phyloP scores from a whole-genome alignment of 805 yeast genomes.

The Candida endomychidarum region DNA sequence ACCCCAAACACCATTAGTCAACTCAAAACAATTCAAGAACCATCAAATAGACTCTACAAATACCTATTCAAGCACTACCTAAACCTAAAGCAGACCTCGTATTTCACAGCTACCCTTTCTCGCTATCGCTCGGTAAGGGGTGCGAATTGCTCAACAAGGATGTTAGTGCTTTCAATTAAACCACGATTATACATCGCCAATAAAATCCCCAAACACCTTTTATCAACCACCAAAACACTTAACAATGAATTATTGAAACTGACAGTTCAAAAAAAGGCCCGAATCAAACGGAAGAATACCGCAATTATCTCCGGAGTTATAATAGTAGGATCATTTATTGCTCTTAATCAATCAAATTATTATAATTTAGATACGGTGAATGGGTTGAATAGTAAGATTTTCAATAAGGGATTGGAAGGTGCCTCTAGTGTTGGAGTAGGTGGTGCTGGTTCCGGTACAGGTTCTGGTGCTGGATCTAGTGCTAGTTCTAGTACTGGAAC shows the following conservation, averaged over 20 bases:
- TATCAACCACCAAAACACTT: conserved; percentile 2
- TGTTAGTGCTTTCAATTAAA: conserved; percentile 22
- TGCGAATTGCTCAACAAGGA: conserved; percentile 20
- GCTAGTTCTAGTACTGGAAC: not conserved
- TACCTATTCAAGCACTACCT: no score
- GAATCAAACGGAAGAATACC: conserved; percentile 13
- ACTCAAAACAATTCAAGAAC: no score
- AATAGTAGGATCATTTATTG: conserved; percentile 43
- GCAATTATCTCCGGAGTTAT: conserved; percentile 43
- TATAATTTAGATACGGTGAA: conserved; percentile 38
- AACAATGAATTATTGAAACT: conserved; percentile 2
- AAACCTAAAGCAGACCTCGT: no score
- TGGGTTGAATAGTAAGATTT: conserved; percentile 5
- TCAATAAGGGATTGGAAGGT: conserved; percentile 3
- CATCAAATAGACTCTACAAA: no score
- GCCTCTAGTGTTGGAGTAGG: conserved; percentile 9
- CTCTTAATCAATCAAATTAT: conserved; percentile 40
- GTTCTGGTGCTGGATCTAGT: not conserved
- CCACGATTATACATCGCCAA: conserved; percentile 22
- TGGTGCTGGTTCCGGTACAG: conserved; percentile 3
- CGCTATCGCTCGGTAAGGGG: no score
- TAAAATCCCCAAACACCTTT: conserved; percentile 8
- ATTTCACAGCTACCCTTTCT: no score
- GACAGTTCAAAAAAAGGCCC: not conserved
- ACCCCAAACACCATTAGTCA: no score